Evolutionary conservation across 257 asterid genomes (phyloP).

Genomic region (Anisodus acutangulus): DNA sequence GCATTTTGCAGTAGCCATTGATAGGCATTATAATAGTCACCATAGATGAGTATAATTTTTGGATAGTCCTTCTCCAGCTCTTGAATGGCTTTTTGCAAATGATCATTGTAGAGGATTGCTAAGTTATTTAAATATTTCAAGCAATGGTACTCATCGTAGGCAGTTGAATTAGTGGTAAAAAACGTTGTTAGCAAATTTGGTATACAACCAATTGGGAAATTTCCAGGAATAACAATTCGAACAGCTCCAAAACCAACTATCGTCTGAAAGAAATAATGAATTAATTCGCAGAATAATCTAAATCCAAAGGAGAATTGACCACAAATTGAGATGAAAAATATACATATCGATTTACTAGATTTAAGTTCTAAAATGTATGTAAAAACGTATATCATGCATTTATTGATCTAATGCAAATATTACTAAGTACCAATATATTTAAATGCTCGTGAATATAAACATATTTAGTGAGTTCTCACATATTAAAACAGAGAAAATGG

Average conservation of each 20-base stretch:
- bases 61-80: too few species aligned
- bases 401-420: too few species aligned
- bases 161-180: background rate
- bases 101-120: too few species aligned
- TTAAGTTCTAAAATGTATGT: too few species aligned
- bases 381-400: too few species aligned
- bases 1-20: too few species aligned
- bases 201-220: conserved; percentile 39
- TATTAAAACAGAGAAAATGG: conserved; percentile 1
- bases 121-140: conserved; percentile 31
- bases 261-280: background rate
- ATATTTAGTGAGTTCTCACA: background rate
- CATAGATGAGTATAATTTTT: too few species aligned
- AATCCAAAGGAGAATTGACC: background rate
- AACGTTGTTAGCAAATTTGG: conserved; percentile 34
- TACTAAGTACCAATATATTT: conserved; percentile 4
- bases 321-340: background rate
- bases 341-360: background rate
- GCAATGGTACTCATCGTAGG: conserved; percentile 31
- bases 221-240: conserved; percentile 19
- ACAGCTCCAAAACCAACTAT: background rate
- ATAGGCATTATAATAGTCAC: too few species aligned
- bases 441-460: too few species aligned
- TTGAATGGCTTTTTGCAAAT: too few species aligned
- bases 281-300: background rate